Base-by-base conservation (phyloP, 202 grass and related monocot genomes). In the Zoysia matrella region DNA sequence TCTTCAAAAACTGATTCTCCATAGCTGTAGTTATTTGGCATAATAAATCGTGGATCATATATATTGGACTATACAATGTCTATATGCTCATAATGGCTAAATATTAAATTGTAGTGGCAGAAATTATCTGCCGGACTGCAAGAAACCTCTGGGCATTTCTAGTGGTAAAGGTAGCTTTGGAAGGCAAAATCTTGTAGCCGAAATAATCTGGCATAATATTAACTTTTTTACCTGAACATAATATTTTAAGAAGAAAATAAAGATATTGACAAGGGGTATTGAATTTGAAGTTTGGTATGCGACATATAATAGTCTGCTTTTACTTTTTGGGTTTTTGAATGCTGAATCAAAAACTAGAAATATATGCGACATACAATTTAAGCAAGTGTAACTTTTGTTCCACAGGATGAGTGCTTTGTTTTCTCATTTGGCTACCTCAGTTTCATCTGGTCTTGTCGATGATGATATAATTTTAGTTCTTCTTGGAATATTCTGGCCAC, bases 321-420 rank as follows among this genome's bases (percentile, higher is more conserved):
- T 63, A 56, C 50, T 1, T 66, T 83, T 73, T 66, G 9, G 2
- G 7, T 61, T 53, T 81, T 69, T 2, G 15, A 52, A 60, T 73
- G 13, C 48, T 15, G 3, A 30, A 51, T 51, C 39, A 81, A 47
- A 67, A 50, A 58, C 47, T 51, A 16, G 22, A 46, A 76, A 50
- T 71, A 55, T 49, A 57, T 84, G 14, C 39, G 5, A 48, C 48
- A 1, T 55, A 55, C 53, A 84, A 52, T 72, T 67, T 72, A 80
- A 87, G 47, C 3, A 55, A 79, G 49, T 69, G 18, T 56, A 72
- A 8, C 43, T 87, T 79, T 73, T 79, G 4, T 73, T 82, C 80
- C 83, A 82, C 84, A 98, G 95, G 87, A 89, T 95, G 82, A 86
- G 92, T 67, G 89, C 92, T 87, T 80, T 98, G 74, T 94, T 98